phyloP scores from a whole-genome alignment of 208 protist species.

The Leishmania gerbilli region DNA sequence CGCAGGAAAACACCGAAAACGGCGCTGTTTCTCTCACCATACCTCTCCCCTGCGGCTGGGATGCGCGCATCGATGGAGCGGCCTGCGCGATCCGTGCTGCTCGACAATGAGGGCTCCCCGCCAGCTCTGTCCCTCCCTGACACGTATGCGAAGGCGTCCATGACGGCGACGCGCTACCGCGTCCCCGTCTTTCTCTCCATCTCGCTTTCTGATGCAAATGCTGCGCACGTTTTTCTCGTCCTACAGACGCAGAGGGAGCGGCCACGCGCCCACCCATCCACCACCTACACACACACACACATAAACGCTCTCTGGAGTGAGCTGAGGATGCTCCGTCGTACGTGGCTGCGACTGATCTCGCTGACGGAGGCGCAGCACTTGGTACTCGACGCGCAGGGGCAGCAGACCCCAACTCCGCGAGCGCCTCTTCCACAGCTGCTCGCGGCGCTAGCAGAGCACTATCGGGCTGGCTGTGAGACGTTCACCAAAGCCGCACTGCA shows the following conservation, averaged over 20 bases:
- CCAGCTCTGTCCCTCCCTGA: neutral
- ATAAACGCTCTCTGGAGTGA: neutral
- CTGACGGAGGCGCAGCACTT: constrained; percentile 46
- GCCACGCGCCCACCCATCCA: neutral
- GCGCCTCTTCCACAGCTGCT: constrained; percentile 35
- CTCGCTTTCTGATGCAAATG: neutral
- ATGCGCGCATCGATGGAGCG: neutral
- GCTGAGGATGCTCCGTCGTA: constrained; percentile 22
- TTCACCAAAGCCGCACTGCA: constrained; percentile 41
- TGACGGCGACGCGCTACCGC: neutral
- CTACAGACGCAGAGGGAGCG: neutral
- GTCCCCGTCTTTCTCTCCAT: neutral
- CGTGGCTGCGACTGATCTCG: constrained; percentile 26
- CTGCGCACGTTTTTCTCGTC: no score
- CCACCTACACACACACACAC: neutral
- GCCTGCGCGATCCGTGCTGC: neutral
- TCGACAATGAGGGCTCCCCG: neutral
- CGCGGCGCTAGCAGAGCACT: constrained; percentile 36
- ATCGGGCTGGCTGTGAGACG: constrained; percentile 32
- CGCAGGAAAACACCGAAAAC: no score
- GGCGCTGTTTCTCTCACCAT: neutral
- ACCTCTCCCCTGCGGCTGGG: neutral
- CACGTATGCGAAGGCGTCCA: neutral
- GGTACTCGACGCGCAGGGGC: constrained; percentile 38
- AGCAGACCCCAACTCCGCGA: neutral